phyloP scores from a whole-genome alignment of 2,329 filamentous ascomycete genomes.

The Neopestalotiopsis rosae region DNA sequence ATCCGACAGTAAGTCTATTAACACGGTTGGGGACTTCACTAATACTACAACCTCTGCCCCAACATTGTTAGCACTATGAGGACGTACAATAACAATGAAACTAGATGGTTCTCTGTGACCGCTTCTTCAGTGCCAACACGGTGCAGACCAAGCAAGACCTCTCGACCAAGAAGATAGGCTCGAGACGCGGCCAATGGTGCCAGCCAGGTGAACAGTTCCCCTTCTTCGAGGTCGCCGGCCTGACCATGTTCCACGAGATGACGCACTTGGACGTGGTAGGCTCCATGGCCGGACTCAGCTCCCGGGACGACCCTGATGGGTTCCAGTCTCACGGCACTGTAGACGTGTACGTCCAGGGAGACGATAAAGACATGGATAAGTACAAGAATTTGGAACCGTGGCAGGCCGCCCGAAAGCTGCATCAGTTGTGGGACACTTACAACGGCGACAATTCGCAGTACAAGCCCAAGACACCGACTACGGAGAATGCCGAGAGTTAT shows the following conservation, averaged over 20 bases:
- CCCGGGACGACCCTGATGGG: background rate
- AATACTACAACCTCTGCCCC: background rate
- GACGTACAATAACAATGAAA: background rate
- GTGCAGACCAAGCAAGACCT: background rate
- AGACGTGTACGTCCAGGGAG: slow-evolving; percentile 1
- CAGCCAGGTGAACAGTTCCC: background rate
- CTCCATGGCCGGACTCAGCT: background rate
- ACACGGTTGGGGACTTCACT: no score
- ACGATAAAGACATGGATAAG: background rate
- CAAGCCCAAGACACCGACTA: background rate
- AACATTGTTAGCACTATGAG: background rate
- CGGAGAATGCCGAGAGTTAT: background rate
- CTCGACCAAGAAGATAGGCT: background rate
- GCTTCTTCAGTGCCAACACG: background rate
- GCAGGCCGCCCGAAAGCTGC: background rate
- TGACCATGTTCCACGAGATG: slow-evolving; percentile 13
- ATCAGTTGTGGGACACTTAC: background rate
- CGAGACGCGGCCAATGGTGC: background rate
- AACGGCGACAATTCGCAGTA: background rate
- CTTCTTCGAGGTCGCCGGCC: slow-evolving; percentile 12
- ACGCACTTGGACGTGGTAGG: slow-evolving; percentile 6
- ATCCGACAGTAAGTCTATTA: background rate
- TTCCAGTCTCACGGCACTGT: background rate
- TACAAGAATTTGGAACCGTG: slow-evolving; percentile 4
- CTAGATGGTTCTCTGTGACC: background rate